Base-by-base conservation (phyloP, 352 stramenopile genomes). In the Plasmopara muralis region DNA sequence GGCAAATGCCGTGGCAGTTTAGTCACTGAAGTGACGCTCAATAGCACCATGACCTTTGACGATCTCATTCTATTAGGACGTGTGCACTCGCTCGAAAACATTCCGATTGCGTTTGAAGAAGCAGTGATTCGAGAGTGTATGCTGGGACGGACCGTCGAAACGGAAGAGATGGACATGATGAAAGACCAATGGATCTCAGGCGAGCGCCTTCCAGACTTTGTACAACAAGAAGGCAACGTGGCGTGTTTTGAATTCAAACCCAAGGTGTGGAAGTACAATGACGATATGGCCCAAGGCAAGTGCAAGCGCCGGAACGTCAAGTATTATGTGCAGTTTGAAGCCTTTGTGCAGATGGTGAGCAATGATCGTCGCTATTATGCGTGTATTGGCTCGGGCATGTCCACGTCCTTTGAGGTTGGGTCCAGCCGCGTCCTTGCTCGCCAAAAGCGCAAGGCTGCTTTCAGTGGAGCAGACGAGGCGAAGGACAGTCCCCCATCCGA, bases 261-360 rank as follows among this genome's bases (percentile, higher is more conserved):
- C 16, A 93, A 93, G 63, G 83, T 93, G 2, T 93, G 83, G 83
- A 93, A 93, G 63, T 93, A 93, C 76, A 85, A 66, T 42, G 83
- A 93, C 30, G 83, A 93, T 52, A 90, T 93, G 83, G 68, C 79
- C n/a, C 82, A 89, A 46, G 83, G 79, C 70, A 90, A 90, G 64
- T 91, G 80, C 70, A 93, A 93, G 58, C 80, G 82, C 39, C 79
- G 79, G 58, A 93, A 90, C 57, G 79, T 93, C 57, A 87, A 87
- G 68, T 93, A 90, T 63, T 93, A 93, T 54, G 79, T 93, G 49
- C 83, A 93, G 64, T 93, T 93, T 43, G 83, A 93, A 57, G 83
- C 83, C 1, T 93, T 90, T 44, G 74, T 93, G 46, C 74, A 83
- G 34, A 77, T 93, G 41, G 74, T 77, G 53, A 66, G 66, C 8